A percentile compares a stretch with the other conserved stretches of the same genome.
These are phyloP conservation scores for Eucalyptus pauciflora DNA, from an alignment of 345 rosid species.

Conservation along the genomic window DNA sequence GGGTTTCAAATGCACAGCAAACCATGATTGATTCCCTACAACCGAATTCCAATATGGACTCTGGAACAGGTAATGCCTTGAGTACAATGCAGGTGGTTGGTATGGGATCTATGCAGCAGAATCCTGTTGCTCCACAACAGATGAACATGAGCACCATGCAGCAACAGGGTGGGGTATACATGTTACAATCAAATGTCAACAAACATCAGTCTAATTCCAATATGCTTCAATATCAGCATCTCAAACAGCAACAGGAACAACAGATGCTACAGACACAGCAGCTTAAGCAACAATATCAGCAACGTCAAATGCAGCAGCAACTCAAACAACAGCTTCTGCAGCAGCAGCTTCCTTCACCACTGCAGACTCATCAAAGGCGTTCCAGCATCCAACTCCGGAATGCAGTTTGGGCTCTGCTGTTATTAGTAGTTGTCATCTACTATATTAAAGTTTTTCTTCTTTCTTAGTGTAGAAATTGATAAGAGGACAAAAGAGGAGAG, in stretches of 20 bases:
- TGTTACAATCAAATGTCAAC: conserved; percentile 49
- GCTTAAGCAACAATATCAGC: conserved; percentile 49
- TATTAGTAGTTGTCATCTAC: neutral
- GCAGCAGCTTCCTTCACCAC: conserved; percentile 46
- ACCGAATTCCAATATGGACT: conserved; percentile 41
- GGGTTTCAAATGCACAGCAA: conserved; percentile 51
- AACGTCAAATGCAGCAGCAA: conserved; percentile 54
- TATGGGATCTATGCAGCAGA: conserved; percentile 62
- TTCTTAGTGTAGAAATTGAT: neutral
- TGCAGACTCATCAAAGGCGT: conserved; percentile 42
- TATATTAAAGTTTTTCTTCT: neutral
- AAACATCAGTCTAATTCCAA: conserved; percentile 52
- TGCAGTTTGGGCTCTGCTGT: neutral
- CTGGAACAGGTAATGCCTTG: conserved; percentile 61
- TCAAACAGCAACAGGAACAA: conserved; percentile 61
- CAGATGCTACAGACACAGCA: conserved; percentile 49
- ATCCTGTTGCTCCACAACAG: conserved; percentile 46
- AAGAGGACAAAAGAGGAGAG: no score
- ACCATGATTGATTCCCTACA: conserved; percentile 55
- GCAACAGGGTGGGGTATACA: conserved; percentile 48
- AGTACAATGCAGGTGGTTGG: conserved; percentile 51
- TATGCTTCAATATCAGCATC: conserved; percentile 66
- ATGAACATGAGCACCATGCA: conserved; percentile 39
- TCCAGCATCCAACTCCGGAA: neutral
- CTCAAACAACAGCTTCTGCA: conserved; percentile 25